phyloP scores from a whole-genome alignment of 1,284 basidiomycete genomes.

The Neonothopanus nambi region DNA sequence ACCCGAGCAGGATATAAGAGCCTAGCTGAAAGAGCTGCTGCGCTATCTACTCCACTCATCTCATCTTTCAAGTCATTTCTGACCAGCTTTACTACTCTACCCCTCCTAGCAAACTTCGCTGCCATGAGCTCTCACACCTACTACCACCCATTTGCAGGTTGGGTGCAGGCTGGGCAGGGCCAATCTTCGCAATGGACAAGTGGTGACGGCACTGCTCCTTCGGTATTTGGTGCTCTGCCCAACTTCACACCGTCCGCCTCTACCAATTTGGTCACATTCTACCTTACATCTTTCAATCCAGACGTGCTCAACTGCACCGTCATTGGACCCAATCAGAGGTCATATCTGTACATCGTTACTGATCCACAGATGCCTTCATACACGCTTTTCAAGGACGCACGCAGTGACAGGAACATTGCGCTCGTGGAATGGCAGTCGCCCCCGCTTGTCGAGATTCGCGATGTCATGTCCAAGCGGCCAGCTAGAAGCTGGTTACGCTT shows the following conservation, averaged over 20 bases:
- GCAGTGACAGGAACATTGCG: constrained; percentile 46
- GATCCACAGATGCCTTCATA: constrained; percentile 37
- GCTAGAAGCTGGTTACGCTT: constrained; percentile 50
- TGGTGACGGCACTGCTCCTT: constrained; percentile 34
- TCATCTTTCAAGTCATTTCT: too few species aligned
- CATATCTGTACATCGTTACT: constrained; percentile 38
- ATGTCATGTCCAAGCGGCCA: constrained; percentile 37
- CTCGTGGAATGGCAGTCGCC: constrained; percentile 50
- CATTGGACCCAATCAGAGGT: constrained; percentile 41
- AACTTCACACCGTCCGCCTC: constrained; percentile 36
- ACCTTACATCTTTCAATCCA: constrained; percentile 44
- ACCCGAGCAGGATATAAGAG: too few species aligned
- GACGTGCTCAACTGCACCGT: constrained; percentile 51
- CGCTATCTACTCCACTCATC: too few species aligned
- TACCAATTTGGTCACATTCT: constrained; percentile 35
- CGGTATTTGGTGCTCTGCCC: constrained; percentile 63
- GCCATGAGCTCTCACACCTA: too few species aligned
- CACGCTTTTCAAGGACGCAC: constrained; percentile 46
- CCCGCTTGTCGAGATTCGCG: constrained; percentile 47
- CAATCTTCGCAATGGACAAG: not conserved
- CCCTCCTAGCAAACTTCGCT: too few species aligned
- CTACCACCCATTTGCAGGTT: not conserved
- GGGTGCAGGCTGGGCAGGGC: not conserved
- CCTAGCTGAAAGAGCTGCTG: too few species aligned
- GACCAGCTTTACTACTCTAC: too few species aligned